Conservation (phyloP, 2,329 filamentous ascomycete genomes). For the Penicillium corylophilum region DNA sequence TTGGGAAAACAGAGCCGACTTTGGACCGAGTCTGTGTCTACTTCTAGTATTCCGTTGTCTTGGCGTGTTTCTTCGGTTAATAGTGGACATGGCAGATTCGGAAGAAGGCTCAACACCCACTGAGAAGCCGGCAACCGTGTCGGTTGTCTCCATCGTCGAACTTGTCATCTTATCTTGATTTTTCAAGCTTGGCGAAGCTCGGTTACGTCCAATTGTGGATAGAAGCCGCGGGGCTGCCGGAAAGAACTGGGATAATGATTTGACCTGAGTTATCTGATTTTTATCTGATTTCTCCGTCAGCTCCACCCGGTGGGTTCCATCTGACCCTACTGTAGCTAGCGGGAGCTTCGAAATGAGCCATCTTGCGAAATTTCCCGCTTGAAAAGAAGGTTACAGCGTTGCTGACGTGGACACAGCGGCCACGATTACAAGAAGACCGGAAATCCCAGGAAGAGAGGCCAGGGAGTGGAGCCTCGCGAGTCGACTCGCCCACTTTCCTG, state of each 20-base stretch:
- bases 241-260: constrained; percentile 15
- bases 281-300: constrained; percentile 23
- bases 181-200: constrained; percentile 18
- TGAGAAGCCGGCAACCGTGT: background rate
- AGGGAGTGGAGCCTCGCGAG: background rate
- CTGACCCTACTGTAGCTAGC: background rate
- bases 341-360: constrained; percentile 1
- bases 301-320: constrained; percentile 23
- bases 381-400: background rate
- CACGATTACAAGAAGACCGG: background rate
- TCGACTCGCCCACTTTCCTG: background rate
- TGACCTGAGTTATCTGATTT: constrained; percentile 23
- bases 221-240: constrained; percentile 13
- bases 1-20: background rate
- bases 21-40: background rate
- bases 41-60: background rate
- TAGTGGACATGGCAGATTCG: background rate
- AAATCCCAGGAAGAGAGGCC: background rate
- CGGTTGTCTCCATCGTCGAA: constrained; percentile 1
- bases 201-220: constrained; percentile 20
- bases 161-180: constrained; percentile 13
- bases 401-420: background rate
- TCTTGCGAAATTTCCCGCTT: background rate
- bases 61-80: background rate
- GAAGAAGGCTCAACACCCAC: background rate